A percentile compares a stretch with the other conserved stretches of the same genome.
Evolutionary conservation across 345 rosid genomes (phyloP).

Genomic region (Ricinus communis): DNA sequence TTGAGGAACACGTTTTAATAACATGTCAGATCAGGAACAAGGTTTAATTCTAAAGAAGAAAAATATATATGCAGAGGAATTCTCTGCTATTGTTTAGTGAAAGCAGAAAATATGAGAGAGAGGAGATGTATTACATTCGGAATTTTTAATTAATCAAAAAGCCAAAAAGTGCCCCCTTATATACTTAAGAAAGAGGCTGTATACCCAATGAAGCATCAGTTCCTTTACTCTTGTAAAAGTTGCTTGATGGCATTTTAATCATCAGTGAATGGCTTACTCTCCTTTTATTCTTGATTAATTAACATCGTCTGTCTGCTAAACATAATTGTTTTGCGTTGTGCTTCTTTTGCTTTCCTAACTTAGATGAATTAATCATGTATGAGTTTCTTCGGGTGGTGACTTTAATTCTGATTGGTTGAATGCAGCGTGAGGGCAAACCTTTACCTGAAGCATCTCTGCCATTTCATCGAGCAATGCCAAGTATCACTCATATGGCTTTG

Average conservation of each 20-base stretch:
- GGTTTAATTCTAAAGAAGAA: background rate
- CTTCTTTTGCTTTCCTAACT: background rate
- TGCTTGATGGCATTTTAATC: background rate
- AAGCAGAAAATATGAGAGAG: background rate
- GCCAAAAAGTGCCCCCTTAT: background rate
- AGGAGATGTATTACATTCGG: background rate
- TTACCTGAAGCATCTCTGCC: constrained; percentile 90
- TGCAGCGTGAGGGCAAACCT: constrained; percentile 86
- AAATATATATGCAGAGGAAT: background rate
- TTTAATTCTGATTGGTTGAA: constrained; percentile 1
- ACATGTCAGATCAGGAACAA: background rate
- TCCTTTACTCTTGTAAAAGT: too few relatives aligned
- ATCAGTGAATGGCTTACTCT: background rate
- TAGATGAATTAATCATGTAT: background rate
- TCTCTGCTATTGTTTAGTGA: background rate
- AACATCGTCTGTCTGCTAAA: background rate
- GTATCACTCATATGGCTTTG: constrained; percentile 96
- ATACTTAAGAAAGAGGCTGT: too few relatives aligned
- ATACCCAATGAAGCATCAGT: too few relatives aligned
- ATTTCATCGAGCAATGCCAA: constrained; percentile 96
- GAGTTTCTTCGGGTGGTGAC: background rate
- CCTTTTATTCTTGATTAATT: background rate
- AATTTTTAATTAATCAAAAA: background rate
- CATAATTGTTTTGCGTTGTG: background rate
- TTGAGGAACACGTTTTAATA: background rate